Evolutionary conservation across 805 yeast species (phyloP).

Genomic region (Zygosaccharomyces kombuchaensis): DNA sequence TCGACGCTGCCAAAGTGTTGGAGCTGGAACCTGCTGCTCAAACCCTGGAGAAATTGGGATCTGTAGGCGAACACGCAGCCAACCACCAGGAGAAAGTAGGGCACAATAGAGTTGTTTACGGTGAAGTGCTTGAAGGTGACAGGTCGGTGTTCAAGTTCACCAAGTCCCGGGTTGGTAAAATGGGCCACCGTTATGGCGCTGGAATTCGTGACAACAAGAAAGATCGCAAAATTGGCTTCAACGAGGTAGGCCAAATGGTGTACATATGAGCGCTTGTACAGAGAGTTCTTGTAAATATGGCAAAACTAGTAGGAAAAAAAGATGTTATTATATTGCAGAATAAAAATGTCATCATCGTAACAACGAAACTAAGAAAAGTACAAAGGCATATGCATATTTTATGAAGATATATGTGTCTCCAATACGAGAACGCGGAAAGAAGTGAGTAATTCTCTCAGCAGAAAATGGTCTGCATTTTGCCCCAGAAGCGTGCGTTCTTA

Average conservation of each 20-base stretch:
- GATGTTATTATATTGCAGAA: background rate
- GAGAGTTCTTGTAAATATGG: conserved; percentile 1
- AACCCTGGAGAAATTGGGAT: conserved; percentile 64
- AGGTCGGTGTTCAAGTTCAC: conserved; percentile 69
- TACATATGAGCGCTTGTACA: conserved; percentile 20
- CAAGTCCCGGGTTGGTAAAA: conserved; percentile 72
- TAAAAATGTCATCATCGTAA: background rate
- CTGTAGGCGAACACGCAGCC: conserved; percentile 49
- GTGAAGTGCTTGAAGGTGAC: conserved; percentile 64
- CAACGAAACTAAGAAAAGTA: background rate
- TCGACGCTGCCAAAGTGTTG: conserved; percentile 85
- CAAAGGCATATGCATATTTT: background rate
- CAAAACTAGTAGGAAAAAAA: background rate
- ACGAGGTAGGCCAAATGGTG: conserved; percentile 57
- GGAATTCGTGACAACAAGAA: conserved; percentile 83
- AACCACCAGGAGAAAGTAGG: conserved; percentile 29
- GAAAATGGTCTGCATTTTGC: conserved; percentile 38
- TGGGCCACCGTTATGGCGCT: conserved; percentile 91
- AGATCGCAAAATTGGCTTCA: conserved; percentile 70
- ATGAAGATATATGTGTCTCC: background rate
- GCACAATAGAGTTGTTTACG: conserved; percentile 44
- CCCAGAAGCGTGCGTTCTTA: conserved; percentile 26
- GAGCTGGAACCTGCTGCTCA: conserved; percentile 84
- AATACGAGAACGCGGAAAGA: background rate
- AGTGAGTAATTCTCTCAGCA: conserved; percentile 27